Base-by-base conservation (phyloP, 2,329 filamentous ascomycete species). In the Calonectria pauciramosa region DNA sequence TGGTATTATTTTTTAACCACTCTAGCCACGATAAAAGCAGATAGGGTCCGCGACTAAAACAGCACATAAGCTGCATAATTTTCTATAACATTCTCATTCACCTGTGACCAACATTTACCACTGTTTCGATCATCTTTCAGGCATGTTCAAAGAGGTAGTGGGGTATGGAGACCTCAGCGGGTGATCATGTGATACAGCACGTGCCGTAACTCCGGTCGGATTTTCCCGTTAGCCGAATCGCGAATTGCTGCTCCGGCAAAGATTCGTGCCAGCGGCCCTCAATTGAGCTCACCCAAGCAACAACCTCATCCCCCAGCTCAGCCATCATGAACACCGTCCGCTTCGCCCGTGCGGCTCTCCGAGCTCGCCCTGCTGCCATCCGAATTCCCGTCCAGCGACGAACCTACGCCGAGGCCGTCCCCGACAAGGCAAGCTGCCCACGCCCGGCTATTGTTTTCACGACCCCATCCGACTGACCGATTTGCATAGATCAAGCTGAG, bases 251-350 rank as follows among this genome's bases (percentile, higher is more conserved):
- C 76, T 86, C 84, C 81, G 82, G 84, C 81, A 85, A 86, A 87
- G 85, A 89, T 89, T 89, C 86, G 85, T 86, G 84, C 83, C 82
- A 84, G 85, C 85, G 87, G 86, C 85, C 56, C 81, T 84, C 82
- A 82, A 77, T 83, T 79, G 82, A 86, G 83, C 84, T 84, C 83
- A 82, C 76, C 84, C 84, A 86, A 85, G 86, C 87, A 89, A 83
- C 83, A 87, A 83, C 79, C 83, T 83, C 87, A 88, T 89, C 89
- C 88, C 86, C 84, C 86, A 86, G 83, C 85, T 84, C 85, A 86
- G 78, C 84, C 90, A 92, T 88, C 89, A 99, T 99, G 96, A 98
- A 96, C 93, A 94, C 95, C 87, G 89, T 98, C 89, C 95, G 96
- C 88, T 91, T 98, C 88, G 95, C 96, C 90, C 94, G 96, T 88